Conservation (phyloP, 2,329 filamentous ascomycete species). For the Fusarium vanettenii region DNA sequence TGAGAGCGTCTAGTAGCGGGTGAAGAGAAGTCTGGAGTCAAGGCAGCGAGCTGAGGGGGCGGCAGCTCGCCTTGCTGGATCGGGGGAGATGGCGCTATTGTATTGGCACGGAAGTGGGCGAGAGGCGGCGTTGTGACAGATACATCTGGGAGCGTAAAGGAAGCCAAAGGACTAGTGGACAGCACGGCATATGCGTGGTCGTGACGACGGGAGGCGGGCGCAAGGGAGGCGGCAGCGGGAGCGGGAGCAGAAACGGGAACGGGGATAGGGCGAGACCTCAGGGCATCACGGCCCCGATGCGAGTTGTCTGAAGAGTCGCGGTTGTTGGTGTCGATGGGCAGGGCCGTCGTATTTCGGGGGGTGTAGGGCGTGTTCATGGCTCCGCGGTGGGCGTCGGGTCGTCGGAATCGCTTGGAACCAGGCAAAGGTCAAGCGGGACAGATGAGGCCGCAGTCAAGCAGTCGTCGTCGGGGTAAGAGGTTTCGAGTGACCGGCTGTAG, state of each 20-base stretch:
- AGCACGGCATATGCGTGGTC: conserved; percentile 34
- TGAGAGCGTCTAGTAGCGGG: conserved; percentile 25
- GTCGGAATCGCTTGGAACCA: conserved; percentile 38
- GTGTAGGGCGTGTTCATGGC: conserved; percentile 48
- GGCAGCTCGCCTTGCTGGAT: conserved; percentile 36
- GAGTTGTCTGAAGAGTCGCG: conserved; percentile 24
- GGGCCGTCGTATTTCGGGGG: conserved; percentile 42
- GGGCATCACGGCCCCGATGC: conserved; percentile 34
- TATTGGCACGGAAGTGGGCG: conserved; percentile 42
- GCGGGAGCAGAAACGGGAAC: conserved; percentile 29
- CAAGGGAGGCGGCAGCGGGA: conserved; percentile 28
- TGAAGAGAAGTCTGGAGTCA: conserved; percentile 23
- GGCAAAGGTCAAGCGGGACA: conserved; percentile 23
- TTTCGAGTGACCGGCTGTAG: conserved; percentile 4
- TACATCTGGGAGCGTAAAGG: conserved; percentile 41
- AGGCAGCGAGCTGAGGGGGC: conserved; percentile 17
- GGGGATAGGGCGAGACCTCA: conserved; percentile 36
- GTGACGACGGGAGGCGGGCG: conserved; percentile 31
- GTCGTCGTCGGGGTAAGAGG: conserved; percentile 6
- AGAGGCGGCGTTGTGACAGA: conserved; percentile 39
- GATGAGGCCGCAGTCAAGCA: conserved; percentile 12
- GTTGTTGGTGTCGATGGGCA: conserved; percentile 39
- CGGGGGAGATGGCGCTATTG: conserved; percentile 51
- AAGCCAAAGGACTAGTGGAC: conserved; percentile 30
- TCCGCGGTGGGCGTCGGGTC: conserved; percentile 33